These are phyloP conservation scores for Trichosanthes truncata DNA, from an alignment of 306 rosid genomes.

Conservation along the genomic window DNA sequence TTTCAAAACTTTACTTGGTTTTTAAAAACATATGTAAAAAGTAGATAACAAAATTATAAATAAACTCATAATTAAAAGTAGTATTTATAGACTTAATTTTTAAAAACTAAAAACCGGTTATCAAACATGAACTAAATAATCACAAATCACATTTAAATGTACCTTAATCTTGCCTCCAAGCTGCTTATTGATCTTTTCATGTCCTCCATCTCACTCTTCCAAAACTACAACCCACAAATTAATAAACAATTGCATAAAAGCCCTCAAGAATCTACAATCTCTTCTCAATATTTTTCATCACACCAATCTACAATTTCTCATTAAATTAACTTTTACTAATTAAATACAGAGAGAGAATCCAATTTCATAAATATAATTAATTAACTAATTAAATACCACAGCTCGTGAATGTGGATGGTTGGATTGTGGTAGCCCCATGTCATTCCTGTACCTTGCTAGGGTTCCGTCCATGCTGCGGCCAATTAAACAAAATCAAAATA, in stretches of 20 bases:
- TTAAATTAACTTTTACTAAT: too few species aligned
- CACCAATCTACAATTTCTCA: too few species aligned
- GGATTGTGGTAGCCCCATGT: conserved; percentile 26
- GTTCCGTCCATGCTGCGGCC: conserved; percentile 36
- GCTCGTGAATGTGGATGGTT: conserved; percentile 14
- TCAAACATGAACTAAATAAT: too few species aligned
- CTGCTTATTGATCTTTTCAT: conserved; percentile 17
- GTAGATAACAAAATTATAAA: too few species aligned
- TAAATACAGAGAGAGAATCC: not conserved
- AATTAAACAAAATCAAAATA: not conserved
- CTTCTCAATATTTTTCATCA: too few species aligned
- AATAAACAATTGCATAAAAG: not conserved
- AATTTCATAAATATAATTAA: not conserved
- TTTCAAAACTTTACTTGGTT: too few species aligned
- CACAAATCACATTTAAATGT: not conserved
- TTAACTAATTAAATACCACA: conserved; percentile 11
- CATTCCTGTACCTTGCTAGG: conserved; percentile 27
- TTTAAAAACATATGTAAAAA: too few species aligned
- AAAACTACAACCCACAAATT: conserved; percentile 8
- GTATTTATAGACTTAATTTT: too few species aligned
- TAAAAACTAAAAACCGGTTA: too few species aligned
- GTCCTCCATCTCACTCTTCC: conserved; percentile 40
- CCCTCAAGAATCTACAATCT: not conserved
- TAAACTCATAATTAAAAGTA: too few species aligned
- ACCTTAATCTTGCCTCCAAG: conserved; percentile 29